Conservation (phyloP, 1,284 basidiomycete species). For the Takashimella koratensis region DNA sequence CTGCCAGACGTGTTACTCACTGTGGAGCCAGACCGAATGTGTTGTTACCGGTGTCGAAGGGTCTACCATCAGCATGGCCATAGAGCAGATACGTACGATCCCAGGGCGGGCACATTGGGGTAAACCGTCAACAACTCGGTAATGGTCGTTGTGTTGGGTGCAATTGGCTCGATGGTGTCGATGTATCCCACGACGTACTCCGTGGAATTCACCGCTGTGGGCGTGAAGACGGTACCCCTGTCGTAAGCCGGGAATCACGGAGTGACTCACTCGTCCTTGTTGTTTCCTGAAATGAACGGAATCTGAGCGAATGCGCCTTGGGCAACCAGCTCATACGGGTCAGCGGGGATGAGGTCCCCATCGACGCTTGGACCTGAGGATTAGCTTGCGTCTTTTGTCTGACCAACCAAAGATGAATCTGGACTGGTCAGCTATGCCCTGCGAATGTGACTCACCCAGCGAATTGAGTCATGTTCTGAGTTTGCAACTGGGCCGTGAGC, state of each 20-base stretch:
- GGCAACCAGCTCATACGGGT: conserved; percentile 34
- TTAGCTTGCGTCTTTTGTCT: too few species aligned
- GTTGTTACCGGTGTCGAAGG: background rate
- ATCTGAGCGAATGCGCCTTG: conserved; percentile 36
- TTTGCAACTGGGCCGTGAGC: conserved; percentile 24
- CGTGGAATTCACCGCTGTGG: conserved; percentile 17
- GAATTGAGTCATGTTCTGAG: conserved; percentile 13
- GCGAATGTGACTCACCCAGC: conserved; percentile 13
- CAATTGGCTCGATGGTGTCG: conserved; percentile 16
- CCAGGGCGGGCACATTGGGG: conserved; percentile 20
- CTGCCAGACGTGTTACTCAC: background rate
- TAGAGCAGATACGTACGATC: conserved; percentile 21
- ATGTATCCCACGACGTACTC: conserved; percentile 11
- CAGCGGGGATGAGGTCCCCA: conserved; percentile 40
- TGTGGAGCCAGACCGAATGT: conserved; percentile 6
- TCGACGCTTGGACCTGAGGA: conserved; percentile 37
- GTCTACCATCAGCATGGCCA: background rate
- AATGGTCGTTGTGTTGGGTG: conserved; percentile 17
- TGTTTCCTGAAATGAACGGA: conserved; percentile 47
- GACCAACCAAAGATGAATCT: too few species aligned
- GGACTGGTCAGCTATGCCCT: too few species aligned
- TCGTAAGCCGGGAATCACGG: background rate
- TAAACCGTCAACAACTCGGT: conserved; percentile 24
- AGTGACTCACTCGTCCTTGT: conserved; percentile 38
- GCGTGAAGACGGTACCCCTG: conserved; percentile 38